Conservation (phyloP, 1,284 basidiomycete species). For the Ustilago xerochloae region DNA sequence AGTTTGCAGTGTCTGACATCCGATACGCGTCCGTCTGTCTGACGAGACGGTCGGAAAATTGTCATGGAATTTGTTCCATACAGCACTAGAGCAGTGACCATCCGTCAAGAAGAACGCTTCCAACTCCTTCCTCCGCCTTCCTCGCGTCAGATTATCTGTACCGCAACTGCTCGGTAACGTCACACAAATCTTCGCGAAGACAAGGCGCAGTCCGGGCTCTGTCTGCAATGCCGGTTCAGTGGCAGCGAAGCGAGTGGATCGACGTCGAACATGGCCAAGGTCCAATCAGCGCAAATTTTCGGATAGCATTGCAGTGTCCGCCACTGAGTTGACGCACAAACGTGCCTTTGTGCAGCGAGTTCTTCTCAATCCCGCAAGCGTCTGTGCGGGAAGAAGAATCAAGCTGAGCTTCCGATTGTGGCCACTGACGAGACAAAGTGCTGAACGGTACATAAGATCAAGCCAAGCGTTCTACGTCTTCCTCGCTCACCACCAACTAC, state of each 20-base stretch:
- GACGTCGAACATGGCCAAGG: conserved; percentile 12
- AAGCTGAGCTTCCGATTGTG: no score
- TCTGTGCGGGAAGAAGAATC: conserved; percentile 6
- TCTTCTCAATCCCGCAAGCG: conserved; percentile 4
- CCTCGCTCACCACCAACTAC: conserved; percentile 5
- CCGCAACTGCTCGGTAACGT: conserved; percentile 20
- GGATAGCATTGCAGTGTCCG: not conserved
- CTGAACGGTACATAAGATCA: conserved; percentile 32
- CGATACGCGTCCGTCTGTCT: not conserved
- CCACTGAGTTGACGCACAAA: conserved; percentile 31
- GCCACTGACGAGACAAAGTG: not conserved
- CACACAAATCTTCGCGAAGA: conserved; percentile 7
- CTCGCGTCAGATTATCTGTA: conserved; percentile 34
- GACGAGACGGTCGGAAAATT: not conserved
- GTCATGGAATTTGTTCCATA: not conserved
- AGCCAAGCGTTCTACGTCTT: not conserved
- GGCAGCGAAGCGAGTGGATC: conserved; percentile 37
- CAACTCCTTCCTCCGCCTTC: conserved; percentile 38
- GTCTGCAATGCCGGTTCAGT: not conserved
- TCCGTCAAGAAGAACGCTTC: conserved; percentile 13
- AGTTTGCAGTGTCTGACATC: no score
- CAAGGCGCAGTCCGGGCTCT: not conserved
- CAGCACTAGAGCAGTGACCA: conserved; percentile 9
- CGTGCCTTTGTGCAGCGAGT: not conserved
- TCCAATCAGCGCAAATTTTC: not conserved